Base-by-base conservation (phyloP, 768 basidiomycete genomes). In the Russula sp. region DNA sequence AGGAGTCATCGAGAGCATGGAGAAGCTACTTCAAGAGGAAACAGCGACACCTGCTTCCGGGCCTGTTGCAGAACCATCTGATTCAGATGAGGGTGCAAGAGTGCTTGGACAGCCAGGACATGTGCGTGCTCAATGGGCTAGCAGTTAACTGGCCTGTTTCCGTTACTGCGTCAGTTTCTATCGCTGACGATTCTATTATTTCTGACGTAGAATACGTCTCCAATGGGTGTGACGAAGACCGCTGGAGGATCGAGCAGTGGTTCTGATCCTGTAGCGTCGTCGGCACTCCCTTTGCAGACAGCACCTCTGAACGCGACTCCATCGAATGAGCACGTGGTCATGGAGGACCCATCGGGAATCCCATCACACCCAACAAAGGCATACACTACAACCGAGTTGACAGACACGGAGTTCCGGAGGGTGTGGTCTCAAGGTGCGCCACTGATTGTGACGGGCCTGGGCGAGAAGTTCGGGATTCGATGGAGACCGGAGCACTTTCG, bases 401-500 rank as follows among this genome's bases (percentile, higher is more conserved):
- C 81, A 5, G 81, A 84, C 25, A 76, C 78, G 7, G 69, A 79
- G 16, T 93, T 95, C 74, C 81, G 81, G 52, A 70, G 73, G 7
- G 73, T 91, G 8, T 98, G 95, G 95, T 70, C 72, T 9, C 73
- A 73, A 46, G 93, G 93, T 32, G 77, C 86, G 39, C 90, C 94
- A 2, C 70, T 98, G 9, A 81, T 96, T 35, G 87, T 97, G 50
- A 87, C 84, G 34, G 82, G 79, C 34, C 73, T 91, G 20, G 73
- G 82, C 51, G 68, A 77, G 14, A 81, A 84, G 65, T 87, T 93
- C 72, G 75, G 79, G 66, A 72, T 87, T 63, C 70, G 78, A 59
- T 98, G 95, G 95, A 85, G 81, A 5, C 95, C 95, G 0, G 81
- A 87, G 58, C 88, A 86, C 69, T 93, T 98, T 72, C 80, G 83